Percentiles rank a stretch among this genome's conserved stretches.
phyloP scores from a whole-genome alignment of 495 filamentous ascomycete genomes.

The Hamigera avellanea region DNA sequence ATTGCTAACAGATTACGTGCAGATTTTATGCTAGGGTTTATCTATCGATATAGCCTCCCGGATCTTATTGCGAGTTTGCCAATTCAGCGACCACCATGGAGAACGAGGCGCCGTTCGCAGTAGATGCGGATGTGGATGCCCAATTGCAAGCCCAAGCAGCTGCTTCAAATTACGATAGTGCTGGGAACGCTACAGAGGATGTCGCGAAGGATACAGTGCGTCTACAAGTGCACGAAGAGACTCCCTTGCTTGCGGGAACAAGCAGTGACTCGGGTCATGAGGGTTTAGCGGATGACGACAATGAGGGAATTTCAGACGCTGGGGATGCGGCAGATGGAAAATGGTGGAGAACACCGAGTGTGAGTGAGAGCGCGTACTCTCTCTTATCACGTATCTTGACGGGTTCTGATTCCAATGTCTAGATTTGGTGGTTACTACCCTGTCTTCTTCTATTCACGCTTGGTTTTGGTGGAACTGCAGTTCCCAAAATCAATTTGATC shows the following conservation, averaged over 20 bases:
- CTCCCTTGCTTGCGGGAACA: conserved; percentile 23
- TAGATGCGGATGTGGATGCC: conserved; percentile 27
- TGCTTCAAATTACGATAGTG: conserved; percentile 4
- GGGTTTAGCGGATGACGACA: no score
- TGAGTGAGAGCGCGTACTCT: conserved; percentile 1
- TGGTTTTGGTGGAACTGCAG: conserved; percentile 71
- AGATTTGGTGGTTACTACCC: conserved; percentile 79
- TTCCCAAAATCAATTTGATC: conserved; percentile 73
- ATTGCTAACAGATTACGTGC: no score
- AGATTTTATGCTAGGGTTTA: no score
- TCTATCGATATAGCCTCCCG: no score
- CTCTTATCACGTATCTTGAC: conserved; percentile 1
- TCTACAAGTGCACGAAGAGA: conserved; percentile 14
- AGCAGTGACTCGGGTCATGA: conserved; percentile 3
- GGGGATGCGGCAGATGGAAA: neutral
- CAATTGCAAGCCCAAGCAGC: conserved; percentile 13
- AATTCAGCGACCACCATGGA: conserved; percentile 7
- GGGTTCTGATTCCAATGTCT: conserved; percentile 5
- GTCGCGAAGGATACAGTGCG: conserved; percentile 2
- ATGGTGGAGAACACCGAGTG: conserved; percentile 7
- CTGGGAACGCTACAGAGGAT: neutral
- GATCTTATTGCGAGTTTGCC: no score
- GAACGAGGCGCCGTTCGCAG: conserved; percentile 14
- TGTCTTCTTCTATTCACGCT: conserved; percentile 67
- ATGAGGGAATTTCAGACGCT: no score